phyloP scores from a whole-genome alignment of 2,329 filamentous ascomycete species.

The Aspergillus chevalieri region DNA sequence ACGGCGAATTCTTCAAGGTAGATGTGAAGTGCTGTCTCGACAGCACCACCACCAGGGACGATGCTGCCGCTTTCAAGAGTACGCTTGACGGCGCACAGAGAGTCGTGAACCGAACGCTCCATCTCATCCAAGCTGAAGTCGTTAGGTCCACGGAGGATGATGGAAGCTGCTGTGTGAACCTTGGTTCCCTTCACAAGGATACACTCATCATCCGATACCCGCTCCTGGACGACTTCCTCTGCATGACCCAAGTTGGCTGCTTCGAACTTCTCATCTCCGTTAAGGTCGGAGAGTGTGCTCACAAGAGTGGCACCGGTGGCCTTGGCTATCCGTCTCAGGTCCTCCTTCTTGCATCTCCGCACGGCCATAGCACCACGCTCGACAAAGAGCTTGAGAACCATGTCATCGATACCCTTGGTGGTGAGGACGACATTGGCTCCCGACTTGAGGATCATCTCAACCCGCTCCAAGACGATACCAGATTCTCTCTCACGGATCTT shows the following conservation, averaged over 20 bases:
- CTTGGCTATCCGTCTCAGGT: constrained; percentile 88
- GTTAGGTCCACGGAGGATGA: constrained; percentile 91
- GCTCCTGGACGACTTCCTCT: constrained; percentile 95
- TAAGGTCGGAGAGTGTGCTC: constrained; percentile 89
- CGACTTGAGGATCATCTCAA: constrained; percentile 96
- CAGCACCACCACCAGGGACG: constrained; percentile 90
- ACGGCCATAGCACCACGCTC: constrained; percentile 95
- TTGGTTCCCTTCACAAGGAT: constrained; percentile 96
- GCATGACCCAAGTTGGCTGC: constrained; percentile 80
- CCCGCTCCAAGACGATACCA: constrained; percentile 84
- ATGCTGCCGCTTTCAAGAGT: constrained; percentile 95
- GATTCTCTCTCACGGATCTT: constrained; percentile 92
- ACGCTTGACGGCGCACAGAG: constrained; percentile 91
- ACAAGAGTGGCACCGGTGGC: constrained; percentile 91
- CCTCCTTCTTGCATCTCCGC: constrained; percentile 96
- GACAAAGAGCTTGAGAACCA: constrained; percentile 89
- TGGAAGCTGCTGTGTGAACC: constrained; percentile 85
- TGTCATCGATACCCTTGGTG: constrained; percentile 96
- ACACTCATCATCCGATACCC: constrained; percentile 97
- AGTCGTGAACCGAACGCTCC: constrained; percentile 97
- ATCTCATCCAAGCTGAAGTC: constrained; percentile 98
- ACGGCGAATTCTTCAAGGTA: constrained; percentile 98
- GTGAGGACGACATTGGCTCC: constrained; percentile 95
- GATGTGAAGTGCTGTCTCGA: constrained; percentile 98
- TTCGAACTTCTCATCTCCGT: constrained; percentile 96